Base-by-base conservation (phyloP, 345 rosid genomes). In the Heritiera littoralis region DNA sequence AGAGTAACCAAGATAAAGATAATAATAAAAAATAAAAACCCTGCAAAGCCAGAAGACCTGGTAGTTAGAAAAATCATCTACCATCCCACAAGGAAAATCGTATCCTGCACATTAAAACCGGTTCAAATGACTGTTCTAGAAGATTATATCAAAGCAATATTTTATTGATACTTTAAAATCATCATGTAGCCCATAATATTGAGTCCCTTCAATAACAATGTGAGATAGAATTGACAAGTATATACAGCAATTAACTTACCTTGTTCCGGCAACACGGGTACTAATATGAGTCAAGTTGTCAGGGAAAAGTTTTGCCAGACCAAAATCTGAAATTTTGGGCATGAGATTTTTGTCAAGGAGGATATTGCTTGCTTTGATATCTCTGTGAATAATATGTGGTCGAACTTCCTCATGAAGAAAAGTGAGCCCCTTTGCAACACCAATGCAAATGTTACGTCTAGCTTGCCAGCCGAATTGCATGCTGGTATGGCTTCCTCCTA, bases 311-410 rank as follows among this genome's bases (percentile, higher is more conserved):
- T 92, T 92, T 11, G 96, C 94, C 46, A 92, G 91, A 72, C 96
- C 96, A 68, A 92, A 92, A 85, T 92, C 96, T 7, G 96, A 88
- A 80, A 92, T 92, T 84, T 85, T 90, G 66, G 96, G 91, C 51
- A 17, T 74, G 51, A 92, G 89, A 77, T 88, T 40, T 77, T 66
- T 65, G 59, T 90, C 91, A 49, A 92, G 91, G 54, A 92, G 96
- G 80, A 92, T 81, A 79, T 92, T 90, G 81, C 96, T 92, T 76
- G 93, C 95, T 86, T 92, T 92, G 64, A 92, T 92, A 65, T 92
- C 96, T 80, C 96, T 85, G 59, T 92, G 96, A 84, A 92, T 81
- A 75, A 92, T 84, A 83, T 77, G 87, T 4, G 93, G 94, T 10
- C 78, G 83, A 71, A 88, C 86, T 56, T 90, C 92, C 85, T 90